Conservation (phyloP, 1,139 yeast species). For the Pichia sp. region DNA sequence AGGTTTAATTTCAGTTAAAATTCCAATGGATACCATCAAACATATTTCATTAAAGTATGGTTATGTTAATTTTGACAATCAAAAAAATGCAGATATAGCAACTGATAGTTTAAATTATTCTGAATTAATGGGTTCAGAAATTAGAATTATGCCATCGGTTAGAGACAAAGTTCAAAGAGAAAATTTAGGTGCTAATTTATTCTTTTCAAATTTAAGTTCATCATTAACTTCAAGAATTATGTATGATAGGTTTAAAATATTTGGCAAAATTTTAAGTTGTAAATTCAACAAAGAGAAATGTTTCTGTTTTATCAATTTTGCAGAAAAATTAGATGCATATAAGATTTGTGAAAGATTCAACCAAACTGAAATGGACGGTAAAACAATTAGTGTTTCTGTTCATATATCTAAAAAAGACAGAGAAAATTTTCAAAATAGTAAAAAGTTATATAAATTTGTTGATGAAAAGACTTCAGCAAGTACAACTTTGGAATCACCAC, state of each 20-base stretch:
- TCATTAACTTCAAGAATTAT: slow-evolving; percentile 35
- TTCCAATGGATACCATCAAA: slow-evolving; percentile 37
- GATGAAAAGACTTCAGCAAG: background rate
- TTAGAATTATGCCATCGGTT: slow-evolving; percentile 47
- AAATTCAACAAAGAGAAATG: slow-evolving; percentile 36
- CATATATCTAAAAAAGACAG: slow-evolving; percentile 37
- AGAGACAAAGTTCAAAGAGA: slow-evolving; percentile 32
- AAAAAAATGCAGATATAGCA: slow-evolving; percentile 36
- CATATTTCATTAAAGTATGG: slow-evolving; percentile 45
- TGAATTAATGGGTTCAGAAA: slow-evolving; percentile 34
- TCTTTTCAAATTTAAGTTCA: slow-evolving; percentile 35
- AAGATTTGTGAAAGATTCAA: slow-evolving; percentile 34
- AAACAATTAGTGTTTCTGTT: slow-evolving; percentile 33
- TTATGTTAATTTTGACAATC: slow-evolving; percentile 38
- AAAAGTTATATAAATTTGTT: background rate
- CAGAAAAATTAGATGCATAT: slow-evolving; percentile 34
- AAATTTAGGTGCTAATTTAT: slow-evolving; percentile 34
- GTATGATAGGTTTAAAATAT: slow-evolving; percentile 36
- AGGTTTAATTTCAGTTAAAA: slow-evolving; percentile 40
- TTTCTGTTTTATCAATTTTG: slow-evolving; percentile 42
- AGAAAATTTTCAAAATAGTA: slow-evolving; percentile 13
- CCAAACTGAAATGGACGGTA: slow-evolving; percentile 24
- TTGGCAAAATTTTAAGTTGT: slow-evolving; percentile 41
- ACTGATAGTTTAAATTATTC: slow-evolving; percentile 41
- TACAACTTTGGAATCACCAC: background rate